Evolutionary conservation across 495 filamentous ascomycete genomes (phyloP).

Genomic region (Penicillium malachiteum): DNA sequence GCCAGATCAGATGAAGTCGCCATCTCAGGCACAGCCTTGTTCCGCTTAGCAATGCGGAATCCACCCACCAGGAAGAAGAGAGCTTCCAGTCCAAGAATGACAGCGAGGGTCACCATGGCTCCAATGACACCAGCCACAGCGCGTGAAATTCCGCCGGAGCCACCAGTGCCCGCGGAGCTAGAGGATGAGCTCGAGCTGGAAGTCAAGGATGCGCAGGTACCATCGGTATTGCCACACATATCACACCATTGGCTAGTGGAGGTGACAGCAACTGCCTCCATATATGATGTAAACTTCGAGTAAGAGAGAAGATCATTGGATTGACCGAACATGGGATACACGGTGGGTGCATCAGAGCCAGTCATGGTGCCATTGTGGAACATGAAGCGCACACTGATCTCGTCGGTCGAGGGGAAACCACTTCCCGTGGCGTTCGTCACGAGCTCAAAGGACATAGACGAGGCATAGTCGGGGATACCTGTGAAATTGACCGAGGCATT

Average conservation of each 20-base stretch:
- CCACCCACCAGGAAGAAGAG: slow-evolving; percentile 42
- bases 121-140: slow-evolving; percentile 59
- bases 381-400: slow-evolving; percentile 48
- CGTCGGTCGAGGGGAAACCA: slow-evolving; percentile 31
- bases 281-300: slow-evolving; percentile 38
- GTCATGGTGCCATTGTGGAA: slow-evolving; percentile 53
- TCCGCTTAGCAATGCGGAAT: slow-evolving; percentile 28
- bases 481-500: slow-evolving; percentile 37
- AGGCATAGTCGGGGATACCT: slow-evolving; percentile 52
- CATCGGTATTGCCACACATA: slow-evolving; percentile 43
- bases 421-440: slow-evolving; percentile 42
- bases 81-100: slow-evolving; percentile 49
- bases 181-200: slow-evolving; percentile 11
- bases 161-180: slow-evolving; percentile 6
- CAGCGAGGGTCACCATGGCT: slow-evolving; percentile 59
- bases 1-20: slow-evolving; percentile 1
- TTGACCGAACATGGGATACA: slow-evolving; percentile 46
- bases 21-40: slow-evolving; percentile 14
- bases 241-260: slow-evolving; percentile 44
- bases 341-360: slow-evolving; percentile 23
- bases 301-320: slow-evolving; percentile 31
- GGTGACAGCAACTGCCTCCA: slow-evolving; percentile 39
- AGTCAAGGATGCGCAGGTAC: slow-evolving; percentile 29
- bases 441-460: slow-evolving; percentile 51
- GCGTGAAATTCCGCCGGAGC: slow-evolving; percentile 36